phyloP scores from a whole-genome alignment of 2,329 filamentous ascomycete species.

The Aquanectria penicillioides region DNA sequence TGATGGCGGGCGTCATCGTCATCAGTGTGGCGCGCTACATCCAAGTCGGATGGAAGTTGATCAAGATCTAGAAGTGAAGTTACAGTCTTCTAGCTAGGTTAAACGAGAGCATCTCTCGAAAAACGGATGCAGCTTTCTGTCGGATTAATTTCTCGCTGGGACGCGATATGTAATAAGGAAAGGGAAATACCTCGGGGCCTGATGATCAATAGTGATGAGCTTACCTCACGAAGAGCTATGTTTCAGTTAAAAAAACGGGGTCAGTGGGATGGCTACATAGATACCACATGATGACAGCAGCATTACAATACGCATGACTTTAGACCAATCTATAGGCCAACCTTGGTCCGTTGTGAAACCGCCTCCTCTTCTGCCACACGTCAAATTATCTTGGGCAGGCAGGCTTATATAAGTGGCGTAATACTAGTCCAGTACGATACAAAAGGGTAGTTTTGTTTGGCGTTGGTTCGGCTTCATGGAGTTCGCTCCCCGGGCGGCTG shows the following conservation, averaged over 20 bases:
- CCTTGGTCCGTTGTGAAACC: too few relatives aligned
- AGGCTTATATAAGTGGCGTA: too few relatives aligned
- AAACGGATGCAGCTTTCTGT: too few relatives aligned
- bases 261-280: not conserved
- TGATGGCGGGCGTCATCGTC: conserved; percentile 44
- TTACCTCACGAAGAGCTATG: not conserved
- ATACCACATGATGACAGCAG: conserved; percentile 4
- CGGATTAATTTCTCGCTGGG: not conserved
- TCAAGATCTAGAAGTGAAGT: conserved; percentile 44
- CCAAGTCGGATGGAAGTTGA: conserved; percentile 48
- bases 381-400: too few relatives aligned
- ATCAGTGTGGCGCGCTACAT: conserved; percentile 46
- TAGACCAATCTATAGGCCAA: too few relatives aligned
- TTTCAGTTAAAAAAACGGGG: not conserved
- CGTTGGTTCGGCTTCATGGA: too few relatives aligned
- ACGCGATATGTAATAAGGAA: conserved; percentile 6
- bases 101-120: not conserved
- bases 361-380: too few relatives aligned
- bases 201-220: not conserved
- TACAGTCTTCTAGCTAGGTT: not conserved
- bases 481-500: too few relatives aligned
- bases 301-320: not conserved
- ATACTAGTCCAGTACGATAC: too few relatives aligned
- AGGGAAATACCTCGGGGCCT: not conserved
- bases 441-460: too few relatives aligned